Evolutionary conservation across 2,329 filamentous ascomycete genomes (phyloP).

Genomic region (Paecilomyces niveus): DNA sequence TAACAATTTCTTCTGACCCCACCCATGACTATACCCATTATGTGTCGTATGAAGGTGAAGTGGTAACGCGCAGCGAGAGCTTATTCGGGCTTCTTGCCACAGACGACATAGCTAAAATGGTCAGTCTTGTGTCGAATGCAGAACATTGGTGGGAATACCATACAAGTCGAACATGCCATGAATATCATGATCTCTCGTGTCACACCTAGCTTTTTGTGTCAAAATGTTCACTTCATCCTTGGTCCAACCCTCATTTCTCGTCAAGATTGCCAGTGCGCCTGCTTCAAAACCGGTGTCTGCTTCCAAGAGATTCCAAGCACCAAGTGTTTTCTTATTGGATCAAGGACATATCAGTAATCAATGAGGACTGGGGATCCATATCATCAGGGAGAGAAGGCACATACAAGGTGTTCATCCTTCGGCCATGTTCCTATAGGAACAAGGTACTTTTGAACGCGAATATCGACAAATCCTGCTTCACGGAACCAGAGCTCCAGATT

Average conservation of each 20-base stretch:
- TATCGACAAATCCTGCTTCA: constrained; percentile 15
- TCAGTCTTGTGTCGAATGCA: not conserved
- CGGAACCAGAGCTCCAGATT: constrained; percentile 9
- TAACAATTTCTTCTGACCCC: too few relatives aligned
- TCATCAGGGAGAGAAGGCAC: not conserved
- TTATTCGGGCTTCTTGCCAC: constrained; percentile 4
- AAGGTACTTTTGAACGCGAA: constrained; percentile 7
- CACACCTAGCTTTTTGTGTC: constrained; percentile 22
- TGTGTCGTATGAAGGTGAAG: not conserved
- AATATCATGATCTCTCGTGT: constrained; percentile 21
- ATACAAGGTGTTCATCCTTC: not conserved
- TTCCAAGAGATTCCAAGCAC: constrained; percentile 17
- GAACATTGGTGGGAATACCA: not conserved
- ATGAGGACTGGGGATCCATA: not conserved
- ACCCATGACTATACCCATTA: too few relatives aligned
- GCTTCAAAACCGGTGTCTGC: constrained; percentile 17
- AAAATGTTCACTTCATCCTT: constrained; percentile 21
- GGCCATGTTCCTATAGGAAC: constrained; percentile 19
- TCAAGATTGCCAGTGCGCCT: constrained; percentile 15
- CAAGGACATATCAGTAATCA: not conserved
- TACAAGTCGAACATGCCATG: constrained; percentile 19
- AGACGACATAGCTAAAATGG: constrained; percentile 1
- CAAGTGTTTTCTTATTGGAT: constrained; percentile 11
- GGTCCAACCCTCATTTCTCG: constrained; percentile 12
- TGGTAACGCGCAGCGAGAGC: not conserved